phyloP scores from a whole-genome alignment of 352 stramenopile species.

The Pythium apleroticum region DNA sequence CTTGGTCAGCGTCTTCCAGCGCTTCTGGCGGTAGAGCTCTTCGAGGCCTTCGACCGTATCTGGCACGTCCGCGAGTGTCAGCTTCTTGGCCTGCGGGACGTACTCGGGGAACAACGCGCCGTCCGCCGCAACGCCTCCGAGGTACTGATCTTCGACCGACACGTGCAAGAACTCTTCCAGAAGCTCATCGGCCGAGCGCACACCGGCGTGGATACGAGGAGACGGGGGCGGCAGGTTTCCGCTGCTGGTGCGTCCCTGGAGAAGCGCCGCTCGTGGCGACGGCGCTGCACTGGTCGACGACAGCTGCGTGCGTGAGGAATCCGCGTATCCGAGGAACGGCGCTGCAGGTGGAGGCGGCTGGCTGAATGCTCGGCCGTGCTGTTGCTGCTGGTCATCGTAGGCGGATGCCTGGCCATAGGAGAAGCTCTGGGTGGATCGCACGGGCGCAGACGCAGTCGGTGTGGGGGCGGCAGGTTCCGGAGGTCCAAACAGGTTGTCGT shows the following conservation, averaged over 20 bases:
- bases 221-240: conserved; percentile 22
- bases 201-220: conserved; percentile 27
- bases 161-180: conserved; percentile 68
- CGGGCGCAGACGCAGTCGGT: conserved; percentile 26
- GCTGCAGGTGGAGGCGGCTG: conserved; percentile 59
- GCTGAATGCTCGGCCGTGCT: conserved; percentile 34
- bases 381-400: conserved; percentile 24
- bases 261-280: conserved; percentile 11
- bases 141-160: conserved; percentile 39
- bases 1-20: conserved; percentile 74
- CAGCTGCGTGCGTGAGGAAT: conserved; percentile 44
- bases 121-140: background rate
- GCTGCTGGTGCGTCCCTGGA: conserved; percentile 23
- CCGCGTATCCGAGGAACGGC: conserved; percentile 65
- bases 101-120: conserved; percentile 18
- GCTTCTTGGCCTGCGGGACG: conserved; percentile 37
- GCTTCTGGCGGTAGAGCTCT: conserved; percentile 59
- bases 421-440: conserved; percentile 46
- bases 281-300: conserved; percentile 30
- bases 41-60: conserved; percentile 57
- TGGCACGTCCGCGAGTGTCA: conserved; percentile 59
- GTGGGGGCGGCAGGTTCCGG: conserved; percentile 2
- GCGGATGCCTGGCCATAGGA: conserved; percentile 36
- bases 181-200: conserved; percentile 46
- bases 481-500: conserved; percentile 45